Conservation (phyloP, 1,284 basidiomycete genomes). For the Cryptococcus amylolentus region DNA sequence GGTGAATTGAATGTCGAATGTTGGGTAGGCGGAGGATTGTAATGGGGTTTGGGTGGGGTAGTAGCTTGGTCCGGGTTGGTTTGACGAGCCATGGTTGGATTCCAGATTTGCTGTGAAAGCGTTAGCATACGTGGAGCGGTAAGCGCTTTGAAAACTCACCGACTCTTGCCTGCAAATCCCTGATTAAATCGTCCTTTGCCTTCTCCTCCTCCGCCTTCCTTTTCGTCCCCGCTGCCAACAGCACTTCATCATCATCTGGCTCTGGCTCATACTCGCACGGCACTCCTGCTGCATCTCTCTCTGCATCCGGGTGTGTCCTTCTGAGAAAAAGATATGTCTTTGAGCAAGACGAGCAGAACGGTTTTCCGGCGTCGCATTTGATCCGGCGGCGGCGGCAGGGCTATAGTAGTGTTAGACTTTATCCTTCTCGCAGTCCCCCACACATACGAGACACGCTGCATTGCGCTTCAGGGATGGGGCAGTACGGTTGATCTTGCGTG, state of each 20-base stretch:
- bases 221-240: conserved; percentile 6
- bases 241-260: conserved; percentile 2
- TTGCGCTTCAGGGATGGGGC: conserved; percentile 28
- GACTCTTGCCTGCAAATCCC: conserved; percentile 31
- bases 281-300: conserved; percentile 30
- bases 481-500: conserved; percentile 22
- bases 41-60: background rate
- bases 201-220: conserved; percentile 7
- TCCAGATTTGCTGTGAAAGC: background rate
- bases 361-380: conserved; percentile 28
- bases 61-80: background rate
- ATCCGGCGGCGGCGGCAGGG: conserved; percentile 27
- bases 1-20: background rate
- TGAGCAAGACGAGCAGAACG: conserved; percentile 26
- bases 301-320: conserved; percentile 31
- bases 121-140: background rate
- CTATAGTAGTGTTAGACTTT: no score
- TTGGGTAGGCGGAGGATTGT: background rate
- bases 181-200: conserved; percentile 11
- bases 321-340: conserved; percentile 19
- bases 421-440: no score
- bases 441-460: conserved; percentile 19
- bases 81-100: background rate
- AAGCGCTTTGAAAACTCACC: conserved; percentile 19
- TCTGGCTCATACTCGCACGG: conserved; percentile 29